Conservation (phyloP, 441 rosid genomes). For the Gossypium aridum region DNA sequence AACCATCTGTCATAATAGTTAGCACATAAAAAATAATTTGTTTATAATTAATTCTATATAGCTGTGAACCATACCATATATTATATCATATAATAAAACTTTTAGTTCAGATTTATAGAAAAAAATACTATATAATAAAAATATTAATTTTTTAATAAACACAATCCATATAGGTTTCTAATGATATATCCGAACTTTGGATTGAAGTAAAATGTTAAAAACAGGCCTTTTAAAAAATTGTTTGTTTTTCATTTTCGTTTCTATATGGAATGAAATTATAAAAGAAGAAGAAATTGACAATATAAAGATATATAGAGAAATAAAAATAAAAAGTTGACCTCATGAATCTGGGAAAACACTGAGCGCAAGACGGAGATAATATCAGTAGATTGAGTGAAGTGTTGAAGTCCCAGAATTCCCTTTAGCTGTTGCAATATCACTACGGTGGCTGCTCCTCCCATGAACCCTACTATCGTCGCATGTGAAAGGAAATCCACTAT, state of each 20-base stretch:
- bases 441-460: conserved; percentile 97
- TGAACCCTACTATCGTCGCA: conserved; percentile 93
- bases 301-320: background rate
- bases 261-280: background rate
- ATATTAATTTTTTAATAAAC: too few species aligned
- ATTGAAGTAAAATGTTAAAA: too few species aligned
- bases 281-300: background rate
- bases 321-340: conserved; percentile 30
- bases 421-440: conserved; percentile 88
- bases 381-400: conserved; percentile 75
- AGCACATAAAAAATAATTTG: background rate
- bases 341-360: conserved; percentile 67
- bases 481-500: conserved; percentile 92
- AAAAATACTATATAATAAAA: too few species aligned
- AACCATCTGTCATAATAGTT: background rate
- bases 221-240: too few species aligned
- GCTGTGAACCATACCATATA: background rate
- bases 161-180: too few species aligned
- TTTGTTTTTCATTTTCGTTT: too few species aligned
- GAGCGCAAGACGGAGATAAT: conserved; percentile 75
- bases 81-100: background rate
- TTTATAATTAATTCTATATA: too few species aligned
- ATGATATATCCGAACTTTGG: too few species aligned
- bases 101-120: background rate
- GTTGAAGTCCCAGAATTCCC: conserved; percentile 75